phyloP scores from a whole-genome alignment of 164 flowering plant species.

The Piper betle region DNA sequence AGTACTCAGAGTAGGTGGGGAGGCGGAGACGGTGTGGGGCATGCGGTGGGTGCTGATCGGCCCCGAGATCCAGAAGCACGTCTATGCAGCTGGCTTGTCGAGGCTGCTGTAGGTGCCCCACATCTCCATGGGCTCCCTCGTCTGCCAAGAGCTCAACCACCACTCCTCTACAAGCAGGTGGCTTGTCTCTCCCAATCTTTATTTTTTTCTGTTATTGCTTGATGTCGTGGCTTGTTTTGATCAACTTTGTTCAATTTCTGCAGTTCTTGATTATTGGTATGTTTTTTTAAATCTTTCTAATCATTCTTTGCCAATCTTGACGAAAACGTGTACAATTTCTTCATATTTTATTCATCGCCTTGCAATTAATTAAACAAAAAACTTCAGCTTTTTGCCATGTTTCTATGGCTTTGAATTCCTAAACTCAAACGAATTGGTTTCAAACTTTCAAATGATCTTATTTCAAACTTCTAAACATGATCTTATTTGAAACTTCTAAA shows the following conservation, averaged over 20 bases:
- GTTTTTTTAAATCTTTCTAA: too few relatives aligned
- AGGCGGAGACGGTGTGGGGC: conserved; percentile 19
- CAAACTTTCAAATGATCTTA: too few relatives aligned
- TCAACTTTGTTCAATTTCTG: not conserved
- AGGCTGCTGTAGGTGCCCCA: conserved; percentile 84
- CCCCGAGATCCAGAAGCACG: conserved; percentile 52
- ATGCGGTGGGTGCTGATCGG: conserved; percentile 96
- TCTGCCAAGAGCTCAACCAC: conserved; percentile 77
- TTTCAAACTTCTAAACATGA: too few relatives aligned
- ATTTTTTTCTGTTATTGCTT: not conserved
- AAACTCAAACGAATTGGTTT: too few relatives aligned
- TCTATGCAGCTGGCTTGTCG: conserved; percentile 67
- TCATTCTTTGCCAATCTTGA: too few relatives aligned
- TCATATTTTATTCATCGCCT: too few relatives aligned
- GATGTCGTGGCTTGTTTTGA: too few relatives aligned
- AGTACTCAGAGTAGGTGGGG: conserved; percentile 13
- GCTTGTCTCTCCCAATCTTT: not conserved
- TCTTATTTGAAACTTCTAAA: too few relatives aligned
- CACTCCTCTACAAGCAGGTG: conserved; percentile 78
- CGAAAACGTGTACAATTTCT: too few relatives aligned
- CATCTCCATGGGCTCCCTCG: conserved; percentile 78
- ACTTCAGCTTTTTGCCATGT: too few relatives aligned
- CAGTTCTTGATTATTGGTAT: not conserved
- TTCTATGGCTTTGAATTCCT: too few relatives aligned
- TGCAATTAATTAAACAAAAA: too few relatives aligned